phyloP scores from a whole-genome alignment of 2,329 filamentous ascomycete species.

The Fusarium sarcochroum region DNA sequence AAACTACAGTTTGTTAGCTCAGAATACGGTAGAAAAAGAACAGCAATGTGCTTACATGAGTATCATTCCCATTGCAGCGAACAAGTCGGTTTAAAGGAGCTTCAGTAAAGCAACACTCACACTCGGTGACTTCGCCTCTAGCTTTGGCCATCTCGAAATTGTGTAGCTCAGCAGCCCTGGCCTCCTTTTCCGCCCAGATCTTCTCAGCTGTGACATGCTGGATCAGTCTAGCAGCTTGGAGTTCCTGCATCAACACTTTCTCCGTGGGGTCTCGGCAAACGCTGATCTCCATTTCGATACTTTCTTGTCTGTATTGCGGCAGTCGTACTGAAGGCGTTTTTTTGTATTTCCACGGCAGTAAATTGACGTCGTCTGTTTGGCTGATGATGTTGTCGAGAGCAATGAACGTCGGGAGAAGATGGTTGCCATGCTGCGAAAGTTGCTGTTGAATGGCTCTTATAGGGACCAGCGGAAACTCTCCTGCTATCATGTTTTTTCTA shows the following conservation, averaged over 20 bases:
- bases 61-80: constrained; percentile 70
- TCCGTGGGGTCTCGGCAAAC: background rate
- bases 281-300: constrained; percentile 12
- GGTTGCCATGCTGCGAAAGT: constrained; percentile 23
- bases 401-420: constrained; percentile 39
- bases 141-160: constrained; percentile 60
- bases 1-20: constrained; percentile 54
- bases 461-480: constrained; percentile 44
- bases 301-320: constrained; percentile 14
- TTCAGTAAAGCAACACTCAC: constrained; percentile 80
- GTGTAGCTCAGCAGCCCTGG: constrained; percentile 49
- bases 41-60: constrained; percentile 61
- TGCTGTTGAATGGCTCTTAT: constrained; percentile 18
- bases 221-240: constrained; percentile 36
- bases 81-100: constrained; percentile 76
- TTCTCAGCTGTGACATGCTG: constrained; percentile 35
- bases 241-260: constrained; percentile 37
- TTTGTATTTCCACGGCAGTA: constrained; percentile 25
- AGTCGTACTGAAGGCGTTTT: constrained; percentile 12
- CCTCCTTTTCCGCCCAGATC: constrained; percentile 51
- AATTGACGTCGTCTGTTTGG: background rate
- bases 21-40: background rate
- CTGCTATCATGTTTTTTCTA: constrained; percentile 38
- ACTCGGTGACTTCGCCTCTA: constrained; percentile 73
- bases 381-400: constrained; percentile 21